A percentile compares a stretch with the other conserved stretches of the same genome.
Conservation (phyloP, 305 asterid species). For the Solanum hybrid region DNA sequence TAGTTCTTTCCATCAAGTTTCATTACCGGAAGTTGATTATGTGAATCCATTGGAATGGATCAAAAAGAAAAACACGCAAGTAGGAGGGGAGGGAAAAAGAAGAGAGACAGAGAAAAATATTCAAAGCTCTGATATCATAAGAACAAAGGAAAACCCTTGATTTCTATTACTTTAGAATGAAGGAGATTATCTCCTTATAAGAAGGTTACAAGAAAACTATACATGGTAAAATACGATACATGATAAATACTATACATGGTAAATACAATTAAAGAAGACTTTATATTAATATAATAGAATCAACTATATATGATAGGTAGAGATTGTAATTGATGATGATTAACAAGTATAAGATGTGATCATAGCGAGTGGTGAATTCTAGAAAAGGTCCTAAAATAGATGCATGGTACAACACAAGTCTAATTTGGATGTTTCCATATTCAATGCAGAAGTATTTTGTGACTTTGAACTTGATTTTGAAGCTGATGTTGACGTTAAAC, state of each 20-base stretch:
- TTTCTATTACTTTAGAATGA: too few species aligned
- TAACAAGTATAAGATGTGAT: not conserved
- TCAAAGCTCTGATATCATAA: too few species aligned
- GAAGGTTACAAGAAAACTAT: not conserved
- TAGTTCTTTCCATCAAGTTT: too few species aligned
- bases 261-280: not conserved
- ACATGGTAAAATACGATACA: not conserved
- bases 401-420: not conserved
- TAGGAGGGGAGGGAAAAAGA: too few species aligned
- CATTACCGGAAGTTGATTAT: too few species aligned
- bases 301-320: not conserved
- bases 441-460: not conserved
- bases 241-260: not conserved
- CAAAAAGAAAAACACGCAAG: too few species aligned
- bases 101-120: too few species aligned
- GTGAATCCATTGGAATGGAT: too few species aligned
- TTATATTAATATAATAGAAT: too few species aligned
- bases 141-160: too few species aligned
- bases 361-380: not conserved
- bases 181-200: too few species aligned
- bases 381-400: not conserved
- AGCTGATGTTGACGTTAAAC: not conserved
- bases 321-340: not conserved
- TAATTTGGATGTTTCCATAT: not conserved
- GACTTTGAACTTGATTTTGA: not conserved